Evolutionary conservation across 768 basidiomycete genomes (phyloP).

Genomic region (Melanogaster broomeanus): DNA sequence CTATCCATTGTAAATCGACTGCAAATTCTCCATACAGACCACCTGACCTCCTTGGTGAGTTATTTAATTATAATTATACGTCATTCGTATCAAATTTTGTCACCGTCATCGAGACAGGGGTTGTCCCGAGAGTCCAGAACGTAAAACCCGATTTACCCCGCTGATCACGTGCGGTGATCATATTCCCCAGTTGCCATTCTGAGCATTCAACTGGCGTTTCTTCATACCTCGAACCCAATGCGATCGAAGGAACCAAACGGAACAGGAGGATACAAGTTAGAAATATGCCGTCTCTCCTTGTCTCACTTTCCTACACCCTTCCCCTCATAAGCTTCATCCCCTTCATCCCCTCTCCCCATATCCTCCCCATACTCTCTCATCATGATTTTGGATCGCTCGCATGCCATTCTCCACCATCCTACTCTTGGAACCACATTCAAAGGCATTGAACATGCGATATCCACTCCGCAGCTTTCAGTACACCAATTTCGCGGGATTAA

Average conservation of each 20-base stretch:
- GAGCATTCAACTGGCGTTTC: conserved; percentile 23
- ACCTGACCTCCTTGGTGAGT: too few relatives aligned
- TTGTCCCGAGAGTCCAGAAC: too few relatives aligned
- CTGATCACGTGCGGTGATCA: conserved; percentile 25
- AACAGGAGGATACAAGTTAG: conserved; percentile 15
- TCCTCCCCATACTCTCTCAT: conserved; percentile 5
- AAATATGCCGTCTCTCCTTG: neutral
- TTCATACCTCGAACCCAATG: conserved; percentile 9
- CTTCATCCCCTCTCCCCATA: neutral
- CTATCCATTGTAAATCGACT: too few relatives aligned
- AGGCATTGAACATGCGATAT: conserved; percentile 62
- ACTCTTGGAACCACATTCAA: conserved; percentile 64
- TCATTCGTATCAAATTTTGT: conserved; percentile 1
- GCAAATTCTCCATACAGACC: too few relatives aligned
- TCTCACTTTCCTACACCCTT: neutral
- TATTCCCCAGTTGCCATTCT: conserved; percentile 20
- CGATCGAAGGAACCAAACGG: conserved; percentile 24
- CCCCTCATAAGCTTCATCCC: too few relatives aligned
- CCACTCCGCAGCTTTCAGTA: conserved; percentile 54
- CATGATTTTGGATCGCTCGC: conserved; percentile 32
- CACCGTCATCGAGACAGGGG: too few relatives aligned
- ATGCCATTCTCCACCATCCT: conserved; percentile 46
- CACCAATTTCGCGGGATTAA: conserved; percentile 80
- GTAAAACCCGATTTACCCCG: conserved; percentile 21
- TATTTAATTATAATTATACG: conserved; percentile 3